A percentile compares a stretch with the other conserved stretches of the same genome.
Evolutionary conservation across 225 moss, liverwort and hornwort genomes (phyloP).

Genomic region (Straminergon stramineum): DNA sequence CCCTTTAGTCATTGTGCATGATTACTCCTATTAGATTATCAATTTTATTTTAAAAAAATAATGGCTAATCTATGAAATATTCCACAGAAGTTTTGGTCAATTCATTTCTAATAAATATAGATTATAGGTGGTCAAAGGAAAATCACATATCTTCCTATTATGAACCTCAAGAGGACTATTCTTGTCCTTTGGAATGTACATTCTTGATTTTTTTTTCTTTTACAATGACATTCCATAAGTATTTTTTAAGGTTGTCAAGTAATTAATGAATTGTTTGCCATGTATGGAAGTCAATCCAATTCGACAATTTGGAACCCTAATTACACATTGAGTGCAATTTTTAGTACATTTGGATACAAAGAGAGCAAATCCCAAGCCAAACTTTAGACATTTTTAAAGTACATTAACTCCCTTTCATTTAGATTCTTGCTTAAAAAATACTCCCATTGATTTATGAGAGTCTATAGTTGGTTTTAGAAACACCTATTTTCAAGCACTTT

Average conservation of each 20-base stretch:
- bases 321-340: neutral
- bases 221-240: neutral
- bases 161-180: fast-evolving
- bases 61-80: neutral
- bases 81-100: neutral
- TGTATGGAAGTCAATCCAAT: neutral
- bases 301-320: too few species aligned
- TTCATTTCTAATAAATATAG: neutral
- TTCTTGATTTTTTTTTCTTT: neutral
- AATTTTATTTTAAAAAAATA: neutral
- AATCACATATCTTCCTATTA: neutral
- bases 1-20: neutral
- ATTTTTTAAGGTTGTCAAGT: neutral
- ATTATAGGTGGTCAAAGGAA: neutral
- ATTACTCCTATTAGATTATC: neutral
- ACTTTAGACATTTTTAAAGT: too few species aligned
- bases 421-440: too few species aligned
- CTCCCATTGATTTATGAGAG: too few species aligned
- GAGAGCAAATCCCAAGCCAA: too few species aligned
- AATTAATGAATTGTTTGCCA: too few species aligned
- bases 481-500: neutral
- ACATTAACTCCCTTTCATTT: too few species aligned
- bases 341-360: neutral
- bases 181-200: neutral
- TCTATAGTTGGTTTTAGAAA: too few species aligned